Conservation (phyloP, 2,329 filamentous ascomycete species). For the Exophiala alcalophila region DNA sequence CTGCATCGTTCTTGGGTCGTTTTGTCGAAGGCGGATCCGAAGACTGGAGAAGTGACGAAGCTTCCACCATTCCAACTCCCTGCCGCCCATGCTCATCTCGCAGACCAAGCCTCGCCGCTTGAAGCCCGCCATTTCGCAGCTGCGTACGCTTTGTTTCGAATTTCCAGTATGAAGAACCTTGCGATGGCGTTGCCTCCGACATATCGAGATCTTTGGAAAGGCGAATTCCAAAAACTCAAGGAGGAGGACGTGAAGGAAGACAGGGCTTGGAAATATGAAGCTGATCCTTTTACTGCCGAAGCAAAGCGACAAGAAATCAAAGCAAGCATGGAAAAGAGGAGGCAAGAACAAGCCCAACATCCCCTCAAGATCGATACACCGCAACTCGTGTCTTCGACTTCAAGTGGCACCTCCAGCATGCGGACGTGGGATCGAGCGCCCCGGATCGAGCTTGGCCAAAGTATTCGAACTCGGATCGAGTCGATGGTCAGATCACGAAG, state of each 20-base stretch:
- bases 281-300: slow-evolving; percentile 82
- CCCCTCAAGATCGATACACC: slow-evolving; percentile 55
- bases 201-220: slow-evolving; percentile 87
- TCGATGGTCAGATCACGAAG: slow-evolving; percentile 71
- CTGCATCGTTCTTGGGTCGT: slow-evolving; percentile 74
- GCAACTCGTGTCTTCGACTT: slow-evolving; percentile 17
- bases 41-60: slow-evolving; percentile 72
- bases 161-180: slow-evolving; percentile 93
- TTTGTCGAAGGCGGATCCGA: slow-evolving; percentile 68
- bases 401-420: slow-evolving; percentile 50
- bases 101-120: slow-evolving; percentile 72
- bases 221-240: slow-evolving; percentile 78
- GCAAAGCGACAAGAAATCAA: slow-evolving; percentile 74
- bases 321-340: slow-evolving; percentile 72
- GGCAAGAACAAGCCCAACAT: slow-evolving; percentile 60
- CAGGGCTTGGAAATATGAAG: slow-evolving; percentile 86
- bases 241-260: slow-evolving; percentile 73
- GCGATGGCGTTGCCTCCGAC: slow-evolving; percentile 91
- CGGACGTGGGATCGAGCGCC: slow-evolving; percentile 78
- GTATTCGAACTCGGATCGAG: slow-evolving; percentile 76
- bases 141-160: slow-evolving; percentile 83
- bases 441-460: slow-evolving; percentile 88
- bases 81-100: slow-evolving; percentile 69
- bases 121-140: slow-evolving; percentile 93
- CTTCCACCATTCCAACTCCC: slow-evolving; percentile 83